Percentiles rank a stretch among this genome's conserved stretches.
Conservation (phyloP, 345 rosid species). For the Ceriops zippeliana region DNA sequence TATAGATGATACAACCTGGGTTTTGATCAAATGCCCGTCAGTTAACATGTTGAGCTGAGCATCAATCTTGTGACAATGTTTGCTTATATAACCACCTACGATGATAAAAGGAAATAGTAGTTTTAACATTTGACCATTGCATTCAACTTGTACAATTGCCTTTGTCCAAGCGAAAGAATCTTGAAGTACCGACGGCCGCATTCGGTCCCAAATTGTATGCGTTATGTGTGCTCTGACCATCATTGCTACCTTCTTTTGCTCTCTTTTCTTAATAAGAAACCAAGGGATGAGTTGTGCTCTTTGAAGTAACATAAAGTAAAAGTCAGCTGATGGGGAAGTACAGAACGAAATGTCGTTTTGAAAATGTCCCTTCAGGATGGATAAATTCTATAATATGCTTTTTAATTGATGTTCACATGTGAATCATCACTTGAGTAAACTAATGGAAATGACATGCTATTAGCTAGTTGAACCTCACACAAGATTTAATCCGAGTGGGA, state of each 20-base stretch:
- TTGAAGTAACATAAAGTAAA: too few species aligned
- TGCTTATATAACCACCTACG: background rate
- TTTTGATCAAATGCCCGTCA: background rate
- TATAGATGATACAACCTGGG: background rate
- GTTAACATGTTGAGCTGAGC: background rate
- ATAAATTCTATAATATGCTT: too few species aligned
- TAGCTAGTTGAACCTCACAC: too few species aligned
- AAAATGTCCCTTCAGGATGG: too few species aligned
- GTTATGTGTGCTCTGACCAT: background rate
- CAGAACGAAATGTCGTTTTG: too few species aligned
- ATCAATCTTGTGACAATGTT: background rate
- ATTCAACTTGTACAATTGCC: background rate
- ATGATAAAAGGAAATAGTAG: background rate
- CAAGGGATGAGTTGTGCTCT: background rate
- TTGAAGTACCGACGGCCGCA: background rate
- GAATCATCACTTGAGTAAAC: too few species aligned
- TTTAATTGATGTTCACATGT: too few species aligned
- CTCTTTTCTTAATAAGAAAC: background rate
- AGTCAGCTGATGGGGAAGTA: too few species aligned
- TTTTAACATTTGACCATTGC: background rate
- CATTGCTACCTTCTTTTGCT: background rate
- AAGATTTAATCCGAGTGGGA: too few species aligned
- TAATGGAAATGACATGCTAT: too few species aligned
- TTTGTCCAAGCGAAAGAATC: background rate
- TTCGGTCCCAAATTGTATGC: background rate